These are phyloP conservation scores for Pythium brachiatum DNA, from an alignment of 352 stramenopile species.

Conservation along the genomic window DNA sequence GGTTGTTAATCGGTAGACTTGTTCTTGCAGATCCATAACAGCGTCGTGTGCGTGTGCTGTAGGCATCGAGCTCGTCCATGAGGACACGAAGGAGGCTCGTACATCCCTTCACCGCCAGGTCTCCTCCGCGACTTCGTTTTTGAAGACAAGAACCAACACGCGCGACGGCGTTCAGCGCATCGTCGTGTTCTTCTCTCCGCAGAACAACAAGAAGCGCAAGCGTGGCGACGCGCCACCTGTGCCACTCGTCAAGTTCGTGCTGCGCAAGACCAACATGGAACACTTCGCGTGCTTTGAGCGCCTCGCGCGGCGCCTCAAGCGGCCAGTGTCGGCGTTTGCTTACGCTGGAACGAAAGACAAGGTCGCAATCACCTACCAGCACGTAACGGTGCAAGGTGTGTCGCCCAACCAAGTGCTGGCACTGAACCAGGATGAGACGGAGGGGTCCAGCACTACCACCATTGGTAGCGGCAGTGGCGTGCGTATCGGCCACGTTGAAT, in stretches of 20 bases:
- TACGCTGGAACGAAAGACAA: constrained; percentile 82
- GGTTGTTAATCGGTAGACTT: too few relatives aligned
- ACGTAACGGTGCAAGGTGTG: constrained; percentile 54
- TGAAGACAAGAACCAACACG: constrained; percentile 68
- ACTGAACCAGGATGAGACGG: constrained; percentile 26
- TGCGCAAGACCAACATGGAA: constrained; percentile 74
- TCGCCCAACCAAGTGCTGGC: constrained; percentile 38
- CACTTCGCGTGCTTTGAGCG: constrained; percentile 73
- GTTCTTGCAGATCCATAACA: background rate
- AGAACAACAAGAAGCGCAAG: constrained; percentile 72
- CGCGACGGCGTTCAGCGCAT: constrained; percentile 40
- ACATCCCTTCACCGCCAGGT: constrained; percentile 64
- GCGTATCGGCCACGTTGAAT: constrained; percentile 52
- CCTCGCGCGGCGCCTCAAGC: constrained; percentile 39
- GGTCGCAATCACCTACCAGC: constrained; percentile 61
- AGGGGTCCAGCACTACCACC: background rate
- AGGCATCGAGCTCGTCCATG: constrained; percentile 56
- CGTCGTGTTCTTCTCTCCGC: constrained; percentile 58
- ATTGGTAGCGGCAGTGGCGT: constrained; percentile 16
- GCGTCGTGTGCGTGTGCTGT: background rate
- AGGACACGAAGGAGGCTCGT: constrained; percentile 60
- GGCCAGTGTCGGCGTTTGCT: constrained; percentile 51
- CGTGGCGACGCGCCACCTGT: constrained; percentile 36
- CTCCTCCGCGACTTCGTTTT: constrained; percentile 45
- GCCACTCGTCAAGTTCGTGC: constrained; percentile 60